A percentile compares a stretch with the other conserved stretches of the same genome.
These are phyloP conservation scores for Phialophora verrucosa DNA, from an alignment of 2,329 filamentous ascomycete genomes.

Conservation along the genomic window DNA sequence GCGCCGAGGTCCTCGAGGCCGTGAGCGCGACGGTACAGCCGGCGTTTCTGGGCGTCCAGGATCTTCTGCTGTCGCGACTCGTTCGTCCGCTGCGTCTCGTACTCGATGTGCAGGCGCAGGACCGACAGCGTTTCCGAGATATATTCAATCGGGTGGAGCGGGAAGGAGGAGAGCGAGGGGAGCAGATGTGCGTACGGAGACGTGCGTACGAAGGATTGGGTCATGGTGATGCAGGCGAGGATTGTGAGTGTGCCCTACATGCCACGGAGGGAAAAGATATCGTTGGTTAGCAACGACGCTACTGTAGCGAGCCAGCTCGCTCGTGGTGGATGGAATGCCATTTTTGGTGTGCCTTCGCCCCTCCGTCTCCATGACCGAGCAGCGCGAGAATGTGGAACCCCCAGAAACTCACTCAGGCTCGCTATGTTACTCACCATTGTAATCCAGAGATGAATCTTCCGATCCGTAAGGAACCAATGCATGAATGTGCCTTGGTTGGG, in stretches of 20 bases:
- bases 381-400: too few relatives aligned
- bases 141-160: constrained; percentile 72
- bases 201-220: constrained; percentile 47
- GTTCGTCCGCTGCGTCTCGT: constrained; percentile 69
- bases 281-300: background rate
- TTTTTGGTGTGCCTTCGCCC: background rate
- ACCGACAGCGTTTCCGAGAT: constrained; percentile 71
- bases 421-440: constrained; percentile 68
- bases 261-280: background rate
- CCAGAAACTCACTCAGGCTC: background rate
- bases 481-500: constrained; percentile 80
- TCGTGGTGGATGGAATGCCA: background rate
- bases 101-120: constrained; percentile 75
- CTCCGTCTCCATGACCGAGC: background rate
- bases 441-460: constrained; percentile 78
- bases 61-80: constrained; percentile 75
- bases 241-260: constrained; percentile 54
- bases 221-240: constrained; percentile 41
- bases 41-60: constrained; percentile 87
- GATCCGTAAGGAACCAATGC: constrained; percentile 82
- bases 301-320: background rate
- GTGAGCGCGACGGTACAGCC: constrained; percentile 83
- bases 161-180: constrained; percentile 71
- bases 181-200: constrained; percentile 82
- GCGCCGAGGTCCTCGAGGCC: constrained; percentile 67